A percentile compares a stretch with the other conserved stretches of the same genome.
Evolutionary conservation across 495 filamentous ascomycete species (phyloP).

Genomic region (Xylaria sp.): DNA sequence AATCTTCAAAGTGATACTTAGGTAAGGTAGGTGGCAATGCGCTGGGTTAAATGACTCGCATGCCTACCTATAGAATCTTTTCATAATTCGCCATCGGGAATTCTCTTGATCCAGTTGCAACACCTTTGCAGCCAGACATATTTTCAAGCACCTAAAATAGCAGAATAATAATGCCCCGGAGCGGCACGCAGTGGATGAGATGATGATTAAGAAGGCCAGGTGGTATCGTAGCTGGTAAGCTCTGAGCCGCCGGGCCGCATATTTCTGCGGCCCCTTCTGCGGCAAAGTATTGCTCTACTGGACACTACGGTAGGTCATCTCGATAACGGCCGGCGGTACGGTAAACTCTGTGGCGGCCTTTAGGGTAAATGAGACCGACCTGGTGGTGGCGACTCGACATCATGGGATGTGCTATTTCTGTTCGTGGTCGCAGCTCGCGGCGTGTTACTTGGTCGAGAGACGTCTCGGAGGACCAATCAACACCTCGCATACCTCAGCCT

Average conservation of each 20-base stretch:
- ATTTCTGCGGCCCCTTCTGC: slow-evolving; percentile 13
- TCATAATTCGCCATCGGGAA: neutral
- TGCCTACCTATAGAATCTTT: neutral
- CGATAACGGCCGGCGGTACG: neutral
- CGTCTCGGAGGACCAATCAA: slow-evolving; percentile 25
- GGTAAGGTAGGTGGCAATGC: neutral
- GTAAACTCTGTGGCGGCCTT: slow-evolving; percentile 3
- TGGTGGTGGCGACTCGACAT: neutral
- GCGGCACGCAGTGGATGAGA: neutral
- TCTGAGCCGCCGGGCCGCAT: slow-evolving; percentile 17
- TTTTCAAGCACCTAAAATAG: slow-evolving; percentile 14
- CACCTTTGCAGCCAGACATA: neutral
- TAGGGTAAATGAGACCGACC: neutral
- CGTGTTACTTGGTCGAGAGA: slow-evolving; percentile 6
- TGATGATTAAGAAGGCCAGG: neutral
- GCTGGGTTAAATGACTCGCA: slow-evolving; percentile 8
- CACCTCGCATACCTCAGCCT: slow-evolving; percentile 16
- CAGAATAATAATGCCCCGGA: neutral
- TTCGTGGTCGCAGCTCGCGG: slow-evolving; percentile 13
- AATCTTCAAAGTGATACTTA: neutral
- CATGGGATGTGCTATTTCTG: slow-evolving; percentile 27
- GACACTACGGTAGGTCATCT: slow-evolving; percentile 4
- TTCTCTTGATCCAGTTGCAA: neutral
- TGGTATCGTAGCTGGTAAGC: neutral
- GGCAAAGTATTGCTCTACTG: slow-evolving; percentile 9